Conservation (phyloP, 2,329 filamentous ascomycete genomes). For the Dactylonectria estremocensis region DNA sequence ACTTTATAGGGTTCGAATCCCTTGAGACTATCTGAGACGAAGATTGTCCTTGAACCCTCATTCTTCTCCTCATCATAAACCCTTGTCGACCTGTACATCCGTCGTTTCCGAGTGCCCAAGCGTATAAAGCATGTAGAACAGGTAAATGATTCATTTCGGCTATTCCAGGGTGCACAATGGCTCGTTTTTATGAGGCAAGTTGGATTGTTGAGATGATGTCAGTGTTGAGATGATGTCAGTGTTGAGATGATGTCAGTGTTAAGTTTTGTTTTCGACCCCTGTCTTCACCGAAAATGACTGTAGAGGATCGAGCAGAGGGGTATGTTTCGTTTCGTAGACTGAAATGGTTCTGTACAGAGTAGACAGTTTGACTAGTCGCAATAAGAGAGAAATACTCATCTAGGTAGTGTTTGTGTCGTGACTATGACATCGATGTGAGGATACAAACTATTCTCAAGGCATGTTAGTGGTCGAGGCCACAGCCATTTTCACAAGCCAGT, state of each 20-base stretch:
- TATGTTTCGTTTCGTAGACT: slow-evolving; percentile 9
- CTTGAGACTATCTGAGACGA: not conserved
- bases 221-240: not conserved
- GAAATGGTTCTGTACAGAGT: not conserved
- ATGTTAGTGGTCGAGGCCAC: not conserved
- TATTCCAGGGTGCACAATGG: not conserved
- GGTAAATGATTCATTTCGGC: not conserved
- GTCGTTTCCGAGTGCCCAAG: not conserved
- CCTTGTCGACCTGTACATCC: not conserved
- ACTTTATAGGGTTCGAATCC: not conserved
- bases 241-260: not conserved
- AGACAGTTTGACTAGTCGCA: not conserved
- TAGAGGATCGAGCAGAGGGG: not conserved
- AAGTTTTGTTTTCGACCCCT: not conserved
- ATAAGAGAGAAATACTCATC: not conserved
- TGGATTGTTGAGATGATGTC: not conserved
- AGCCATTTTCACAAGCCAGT: slow-evolving; percentile 16
- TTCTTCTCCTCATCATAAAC: too few species aligned
- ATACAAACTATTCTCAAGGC: not conserved
- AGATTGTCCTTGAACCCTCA: not conserved
- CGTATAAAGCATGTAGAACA: not conserved
- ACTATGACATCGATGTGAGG: not conserved
- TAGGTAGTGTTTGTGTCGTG: not conserved
- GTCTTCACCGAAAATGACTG: not conserved
- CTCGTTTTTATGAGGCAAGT: not conserved